A percentile compares a stretch with the other conserved stretches of the same genome.
Evolutionary conservation across 345 rosid genomes (phyloP).

Genomic region (Cardamine resedifolia): DNA sequence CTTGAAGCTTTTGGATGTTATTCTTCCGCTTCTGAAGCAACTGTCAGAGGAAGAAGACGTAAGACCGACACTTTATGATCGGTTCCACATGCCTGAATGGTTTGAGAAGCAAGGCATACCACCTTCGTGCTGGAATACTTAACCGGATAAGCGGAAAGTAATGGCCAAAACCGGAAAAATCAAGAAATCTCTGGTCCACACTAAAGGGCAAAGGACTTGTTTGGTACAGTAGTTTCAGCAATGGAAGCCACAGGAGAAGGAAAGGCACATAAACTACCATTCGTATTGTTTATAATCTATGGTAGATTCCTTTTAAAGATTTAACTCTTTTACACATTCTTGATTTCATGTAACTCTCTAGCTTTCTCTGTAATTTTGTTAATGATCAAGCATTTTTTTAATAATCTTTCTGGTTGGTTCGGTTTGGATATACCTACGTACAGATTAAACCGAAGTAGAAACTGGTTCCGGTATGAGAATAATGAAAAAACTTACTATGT

Average conservation of each 20-base stretch:
- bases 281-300: slow-evolving; percentile 33
- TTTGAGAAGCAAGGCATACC: slow-evolving; percentile 94
- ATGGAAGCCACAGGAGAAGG: slow-evolving; percentile 16
- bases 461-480: not conserved
- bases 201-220: slow-evolving; percentile 9
- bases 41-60: slow-evolving; percentile 85
- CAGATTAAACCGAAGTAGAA: not conserved
- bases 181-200: slow-evolving; percentile 4
- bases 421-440: not conserved
- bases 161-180: not conserved
- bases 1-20: slow-evolving; percentile 80
- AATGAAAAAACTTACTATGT: not conserved
- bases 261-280: slow-evolving; percentile 33
- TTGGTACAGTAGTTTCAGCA: slow-evolving; percentile 28
- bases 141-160: slow-evolving; percentile 14
- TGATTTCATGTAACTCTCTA: slow-evolving; percentile 20
- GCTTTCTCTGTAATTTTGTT: slow-evolving; percentile 36
- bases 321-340: slow-evolving; percentile 21
- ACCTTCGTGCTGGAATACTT: slow-evolving; percentile 48
- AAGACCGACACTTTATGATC: slow-evolving; percentile 65
- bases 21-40: slow-evolving; percentile 88
- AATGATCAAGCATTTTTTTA: slow-evolving; percentile 21
- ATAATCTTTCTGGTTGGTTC: not conserved
- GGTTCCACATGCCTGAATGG: slow-evolving; percentile 95
- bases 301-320: slow-evolving; percentile 31